Evolutionary conservation across 768 basidiomycete species (phyloP).

Genomic region (Grammothele lineata): DNA sequence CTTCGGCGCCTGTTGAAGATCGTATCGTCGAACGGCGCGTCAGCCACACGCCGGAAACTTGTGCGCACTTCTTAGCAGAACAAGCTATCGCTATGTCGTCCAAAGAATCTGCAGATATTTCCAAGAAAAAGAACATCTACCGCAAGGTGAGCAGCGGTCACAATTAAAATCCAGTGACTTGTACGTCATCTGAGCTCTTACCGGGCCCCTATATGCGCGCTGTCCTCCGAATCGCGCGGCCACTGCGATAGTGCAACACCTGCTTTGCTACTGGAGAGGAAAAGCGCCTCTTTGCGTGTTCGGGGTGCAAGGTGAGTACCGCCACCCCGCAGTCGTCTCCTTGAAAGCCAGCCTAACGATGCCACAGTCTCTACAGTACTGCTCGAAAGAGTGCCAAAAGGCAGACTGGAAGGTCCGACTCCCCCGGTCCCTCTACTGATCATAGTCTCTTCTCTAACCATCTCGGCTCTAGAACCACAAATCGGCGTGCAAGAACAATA

Average conservation of each 20-base stretch:
- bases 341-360: neutral
- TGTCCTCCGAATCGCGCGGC: too few species aligned
- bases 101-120: too few species aligned
- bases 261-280: slow-evolving; percentile 13
- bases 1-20: too few species aligned
- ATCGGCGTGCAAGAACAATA: slow-evolving; percentile 16
- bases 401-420: slow-evolving; percentile 21
- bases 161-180: too few species aligned
- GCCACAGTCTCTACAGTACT: slow-evolving; percentile 16
- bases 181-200: too few species aligned
- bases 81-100: too few species aligned
- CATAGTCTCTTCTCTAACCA: neutral
- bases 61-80: too few species aligned
- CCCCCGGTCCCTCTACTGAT: neutral
- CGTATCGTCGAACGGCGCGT: too few species aligned
- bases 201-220: too few species aligned
- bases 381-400: slow-evolving; percentile 23
- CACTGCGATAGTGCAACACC: slow-evolving; percentile 19
- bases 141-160: too few species aligned
- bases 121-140: too few species aligned
- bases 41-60: too few species aligned
- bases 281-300: slow-evolving; percentile 11
- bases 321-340: neutral
- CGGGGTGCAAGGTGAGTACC: slow-evolving; percentile 14
- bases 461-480: slow-evolving; percentile 17